These are phyloP conservation scores for Hypoxylon sp. DNA, from an alignment of 2,329 filamentous ascomycete genomes.

Conservation along the genomic window DNA sequence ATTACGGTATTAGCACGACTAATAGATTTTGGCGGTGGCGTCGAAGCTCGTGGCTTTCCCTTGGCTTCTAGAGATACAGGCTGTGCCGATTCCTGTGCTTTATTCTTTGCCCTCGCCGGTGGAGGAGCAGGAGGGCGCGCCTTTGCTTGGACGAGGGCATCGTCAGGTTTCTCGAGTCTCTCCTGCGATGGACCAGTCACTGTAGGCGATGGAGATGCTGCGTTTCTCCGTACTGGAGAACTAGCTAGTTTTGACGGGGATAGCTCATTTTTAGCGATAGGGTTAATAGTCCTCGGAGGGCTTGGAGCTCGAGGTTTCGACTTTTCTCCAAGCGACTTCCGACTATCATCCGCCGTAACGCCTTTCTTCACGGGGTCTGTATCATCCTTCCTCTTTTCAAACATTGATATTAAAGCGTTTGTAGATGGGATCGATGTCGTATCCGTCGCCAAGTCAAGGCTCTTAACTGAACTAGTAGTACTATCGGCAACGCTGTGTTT, in stretches of 20 bases:
- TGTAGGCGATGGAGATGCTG: slow-evolving; percentile 39
- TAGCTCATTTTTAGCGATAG: slow-evolving; percentile 44
- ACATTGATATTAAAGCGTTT: slow-evolving; percentile 76
- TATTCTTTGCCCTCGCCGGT: slow-evolving; percentile 42
- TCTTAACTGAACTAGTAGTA: slow-evolving; percentile 51
- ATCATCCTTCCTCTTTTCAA: slow-evolving; percentile 67
- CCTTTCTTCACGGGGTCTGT: slow-evolving; percentile 51
- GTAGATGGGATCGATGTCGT: slow-evolving; percentile 73
- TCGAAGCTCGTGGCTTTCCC: slow-evolving; percentile 46
- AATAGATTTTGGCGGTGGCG: slow-evolving; percentile 47
- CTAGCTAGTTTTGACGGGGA: slow-evolving; percentile 49
- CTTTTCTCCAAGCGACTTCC: slow-evolving; percentile 50
- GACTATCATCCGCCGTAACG: slow-evolving; percentile 48
- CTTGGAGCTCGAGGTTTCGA: slow-evolving; percentile 52
- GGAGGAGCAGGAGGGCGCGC: slow-evolving; percentile 49
- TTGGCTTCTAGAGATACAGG: slow-evolving; percentile 20
- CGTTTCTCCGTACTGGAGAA: slow-evolving; percentile 43
- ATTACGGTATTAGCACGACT: slow-evolving; percentile 45
- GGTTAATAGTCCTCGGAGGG: slow-evolving; percentile 53
- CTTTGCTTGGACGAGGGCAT: slow-evolving; percentile 27
- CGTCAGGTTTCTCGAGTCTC: slow-evolving; percentile 6
- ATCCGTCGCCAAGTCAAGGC: slow-evolving; percentile 62
- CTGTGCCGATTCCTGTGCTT: slow-evolving; percentile 27
- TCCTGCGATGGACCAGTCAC: slow-evolving; percentile 13
- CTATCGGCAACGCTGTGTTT: slow-evolving; percentile 54